Conservation (phyloP, 116 monocot genomes). For the Cymodocea nodosa region DNA sequence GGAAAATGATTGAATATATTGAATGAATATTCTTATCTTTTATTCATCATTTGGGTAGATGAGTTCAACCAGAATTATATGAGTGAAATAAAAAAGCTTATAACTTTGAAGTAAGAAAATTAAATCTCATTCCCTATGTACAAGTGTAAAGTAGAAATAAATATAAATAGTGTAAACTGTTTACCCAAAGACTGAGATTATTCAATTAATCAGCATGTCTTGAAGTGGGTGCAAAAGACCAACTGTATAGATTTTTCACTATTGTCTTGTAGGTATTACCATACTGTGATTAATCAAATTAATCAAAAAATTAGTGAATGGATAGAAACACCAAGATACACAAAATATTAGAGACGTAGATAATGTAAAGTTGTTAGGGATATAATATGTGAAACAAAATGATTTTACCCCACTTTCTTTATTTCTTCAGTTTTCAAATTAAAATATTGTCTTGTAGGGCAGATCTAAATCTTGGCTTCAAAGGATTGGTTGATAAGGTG, state of each 20-base stretch:
- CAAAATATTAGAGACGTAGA: too few relatives aligned
- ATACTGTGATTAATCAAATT: too few relatives aligned
- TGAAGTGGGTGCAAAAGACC: neutral
- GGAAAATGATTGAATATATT: constrained; percentile 5
- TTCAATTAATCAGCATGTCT: neutral
- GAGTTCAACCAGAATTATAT: constrained; percentile 7
- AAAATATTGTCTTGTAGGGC: neutral
- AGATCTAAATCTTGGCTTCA: constrained; percentile 56
- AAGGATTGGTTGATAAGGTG: constrained; percentile 31
- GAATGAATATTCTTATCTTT: neutral
- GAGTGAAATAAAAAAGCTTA: constrained; percentile 12
- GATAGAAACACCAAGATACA: too few relatives aligned
- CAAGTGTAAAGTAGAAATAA: constrained; percentile 8
- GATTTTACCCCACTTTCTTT: neutral
- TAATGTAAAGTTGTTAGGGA: too few relatives aligned
- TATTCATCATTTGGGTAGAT: neutral
- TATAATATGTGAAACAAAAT: too few relatives aligned
- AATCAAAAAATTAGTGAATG: too few relatives aligned
- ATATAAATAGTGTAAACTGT: constrained; percentile 2
- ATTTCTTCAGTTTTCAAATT: neutral
- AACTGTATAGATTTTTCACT: neutral
- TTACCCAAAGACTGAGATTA: neutral
- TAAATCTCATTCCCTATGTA: constrained; percentile 8
- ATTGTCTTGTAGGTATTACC: neutral
- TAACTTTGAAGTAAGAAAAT: constrained; percentile 8